phyloP scores from a whole-genome alignment of 208 protist species.

The Porcisia hertigi region DNA sequence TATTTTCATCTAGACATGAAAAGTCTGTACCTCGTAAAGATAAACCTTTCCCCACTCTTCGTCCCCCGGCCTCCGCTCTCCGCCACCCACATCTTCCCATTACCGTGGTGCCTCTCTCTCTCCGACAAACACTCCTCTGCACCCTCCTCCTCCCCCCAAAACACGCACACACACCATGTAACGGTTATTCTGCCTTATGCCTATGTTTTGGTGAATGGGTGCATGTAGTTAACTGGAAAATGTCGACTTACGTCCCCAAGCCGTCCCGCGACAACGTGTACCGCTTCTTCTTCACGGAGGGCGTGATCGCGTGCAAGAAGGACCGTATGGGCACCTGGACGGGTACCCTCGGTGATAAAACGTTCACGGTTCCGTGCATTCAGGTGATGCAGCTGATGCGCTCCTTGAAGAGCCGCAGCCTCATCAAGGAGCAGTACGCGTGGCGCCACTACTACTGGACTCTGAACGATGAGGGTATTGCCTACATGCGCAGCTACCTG shows the following conservation, averaged over 20 bases:
- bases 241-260: slow-evolving; percentile 89
- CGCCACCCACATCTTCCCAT: too few relatives aligned
- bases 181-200: too few relatives aligned
- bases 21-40: too few relatives aligned
- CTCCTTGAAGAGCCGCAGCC: slow-evolving; percentile 89
- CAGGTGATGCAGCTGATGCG: slow-evolving; percentile 92
- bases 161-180: too few relatives aligned
- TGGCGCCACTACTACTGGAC: slow-evolving; percentile 96
- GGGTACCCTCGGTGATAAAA: slow-evolving; percentile 76
- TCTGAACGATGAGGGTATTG: slow-evolving; percentile 92
- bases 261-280: slow-evolving; percentile 85
- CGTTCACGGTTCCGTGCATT: slow-evolving; percentile 74
- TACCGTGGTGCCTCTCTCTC: too few relatives aligned
- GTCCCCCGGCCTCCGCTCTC: too few relatives aligned
- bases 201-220: too few relatives aligned
- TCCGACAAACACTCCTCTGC: too few relatives aligned
- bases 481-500: slow-evolving; percentile 93
- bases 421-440: slow-evolving; percentile 93
- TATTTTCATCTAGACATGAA: too few relatives aligned
- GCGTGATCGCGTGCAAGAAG: slow-evolving; percentile 92
- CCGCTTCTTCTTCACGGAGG: slow-evolving; percentile 93
- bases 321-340: slow-evolving; percentile 88
- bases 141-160: too few relatives aligned
- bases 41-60: too few relatives aligned
- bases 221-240: slow-evolving; percentile 30